These are phyloP conservation scores for Chalara sp. DNA, from an alignment of 2,329 filamentous ascomycete species.

Conservation along the genomic window DNA sequence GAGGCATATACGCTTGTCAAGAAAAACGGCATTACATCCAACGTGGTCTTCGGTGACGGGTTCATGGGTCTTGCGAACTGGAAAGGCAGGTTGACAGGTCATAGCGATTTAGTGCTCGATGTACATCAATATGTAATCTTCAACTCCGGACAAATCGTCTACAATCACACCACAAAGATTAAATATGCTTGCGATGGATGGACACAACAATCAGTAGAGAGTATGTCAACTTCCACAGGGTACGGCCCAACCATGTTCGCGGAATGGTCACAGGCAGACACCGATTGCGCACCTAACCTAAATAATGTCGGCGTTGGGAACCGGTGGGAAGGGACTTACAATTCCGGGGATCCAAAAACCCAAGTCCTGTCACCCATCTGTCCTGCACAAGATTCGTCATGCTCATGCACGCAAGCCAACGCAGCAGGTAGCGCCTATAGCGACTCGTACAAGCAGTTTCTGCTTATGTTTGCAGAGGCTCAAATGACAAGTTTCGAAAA, in stretches of 20 bases:
- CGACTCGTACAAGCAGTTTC: constrained; percentile 72
- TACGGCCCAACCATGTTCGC: constrained; percentile 93
- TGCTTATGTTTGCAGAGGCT: constrained; percentile 86
- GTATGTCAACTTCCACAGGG: constrained; percentile 66
- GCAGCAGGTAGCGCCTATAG: constrained; percentile 63
- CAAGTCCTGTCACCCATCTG: constrained; percentile 64
- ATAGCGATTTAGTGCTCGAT: constrained; percentile 76
- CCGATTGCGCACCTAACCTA: constrained; percentile 80
- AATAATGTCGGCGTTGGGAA: constrained; percentile 87
- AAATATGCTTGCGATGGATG: constrained; percentile 83
- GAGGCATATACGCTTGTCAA: constrained; percentile 67
- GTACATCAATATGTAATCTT: constrained; percentile 99
- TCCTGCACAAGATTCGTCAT: constrained; percentile 59
- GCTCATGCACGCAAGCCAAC: constrained; percentile 72
- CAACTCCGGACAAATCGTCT: constrained; percentile 78
- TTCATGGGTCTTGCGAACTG: constrained; percentile 89
- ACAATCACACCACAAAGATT: constrained; percentile 77
- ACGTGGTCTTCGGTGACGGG: constrained; percentile 85
- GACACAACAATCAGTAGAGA: constrained; percentile 69
- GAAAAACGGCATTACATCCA: constrained; percentile 65
- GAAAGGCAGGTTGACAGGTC: constrained; percentile 71
- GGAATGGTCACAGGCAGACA: constrained; percentile 97
- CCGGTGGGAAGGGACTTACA: constrained; percentile 84
- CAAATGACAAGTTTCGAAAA: constrained; percentile 94
- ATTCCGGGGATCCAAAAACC: constrained; percentile 52